Conservation (phyloP, 2,329 filamentous ascomycete species). For the Colletotrichum lindemuthianum region DNA sequence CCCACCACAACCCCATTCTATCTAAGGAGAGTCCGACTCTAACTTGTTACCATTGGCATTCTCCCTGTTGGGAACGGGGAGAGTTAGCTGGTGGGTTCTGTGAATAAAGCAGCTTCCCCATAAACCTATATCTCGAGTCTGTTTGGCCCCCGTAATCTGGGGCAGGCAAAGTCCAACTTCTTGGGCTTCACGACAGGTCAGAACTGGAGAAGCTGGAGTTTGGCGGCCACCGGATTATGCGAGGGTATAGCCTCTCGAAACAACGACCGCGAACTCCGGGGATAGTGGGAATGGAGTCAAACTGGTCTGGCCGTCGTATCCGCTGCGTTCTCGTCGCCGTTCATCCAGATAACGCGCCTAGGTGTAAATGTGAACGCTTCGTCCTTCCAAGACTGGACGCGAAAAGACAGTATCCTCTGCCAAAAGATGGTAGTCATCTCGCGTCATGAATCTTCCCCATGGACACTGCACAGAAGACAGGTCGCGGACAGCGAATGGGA, state of each 20-base stretch:
- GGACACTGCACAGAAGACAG: slow-evolving; percentile 2
- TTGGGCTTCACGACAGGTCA: background rate
- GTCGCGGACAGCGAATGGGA: slow-evolving; percentile 6
- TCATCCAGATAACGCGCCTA: background rate
- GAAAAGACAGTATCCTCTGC: background rate
- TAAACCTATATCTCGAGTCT: background rate
- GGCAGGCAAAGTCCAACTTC: background rate
- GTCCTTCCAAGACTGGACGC: too few species aligned
- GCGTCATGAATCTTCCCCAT: slow-evolving; percentile 18
- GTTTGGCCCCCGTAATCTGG: slow-evolving; percentile 9
- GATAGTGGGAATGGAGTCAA: background rate
- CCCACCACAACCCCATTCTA: too few species aligned
- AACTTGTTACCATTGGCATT: slow-evolving; percentile 10
- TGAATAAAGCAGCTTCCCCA: too few species aligned
- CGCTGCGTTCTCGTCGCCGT: background rate
- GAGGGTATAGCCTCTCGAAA: too few species aligned
- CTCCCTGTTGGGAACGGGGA: too few species aligned
- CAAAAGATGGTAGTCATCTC: background rate
- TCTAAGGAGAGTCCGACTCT: slow-evolving; percentile 18
- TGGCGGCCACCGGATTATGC: too few species aligned
- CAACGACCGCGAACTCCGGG: too few species aligned
- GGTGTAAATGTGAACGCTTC: too few species aligned
- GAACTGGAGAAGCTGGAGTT: too few species aligned
- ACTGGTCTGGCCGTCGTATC: slow-evolving; percentile 1
- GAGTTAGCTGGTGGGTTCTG: too few species aligned